Evolutionary conservation across 1,284 basidiomycete species (phyloP).

Genomic region (Trichosporon sp.): DNA sequence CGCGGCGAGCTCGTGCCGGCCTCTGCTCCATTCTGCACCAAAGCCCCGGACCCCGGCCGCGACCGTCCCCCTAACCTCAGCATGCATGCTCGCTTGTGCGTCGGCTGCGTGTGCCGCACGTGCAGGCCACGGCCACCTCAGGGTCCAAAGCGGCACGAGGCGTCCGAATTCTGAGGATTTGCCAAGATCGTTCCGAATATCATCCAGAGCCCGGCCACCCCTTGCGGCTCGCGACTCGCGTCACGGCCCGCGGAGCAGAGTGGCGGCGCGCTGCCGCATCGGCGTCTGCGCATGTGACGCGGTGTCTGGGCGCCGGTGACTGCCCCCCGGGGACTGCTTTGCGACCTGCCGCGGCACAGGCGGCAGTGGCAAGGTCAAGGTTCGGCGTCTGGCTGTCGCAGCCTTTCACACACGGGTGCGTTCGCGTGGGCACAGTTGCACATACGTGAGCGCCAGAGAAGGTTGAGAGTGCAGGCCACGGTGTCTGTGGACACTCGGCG

Average conservation of each 20-base stretch:
- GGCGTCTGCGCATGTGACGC: background rate
- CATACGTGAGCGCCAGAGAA: background rate
- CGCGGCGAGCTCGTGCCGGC: too few relatives aligned
- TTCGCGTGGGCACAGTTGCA: too few relatives aligned
- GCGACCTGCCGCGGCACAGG: background rate
- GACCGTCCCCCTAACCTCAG: too few relatives aligned
- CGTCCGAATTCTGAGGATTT: background rate
- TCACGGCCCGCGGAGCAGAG: background rate
- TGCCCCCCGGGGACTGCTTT: background rate
- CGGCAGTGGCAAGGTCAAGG: background rate
- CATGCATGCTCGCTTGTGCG: too few relatives aligned
- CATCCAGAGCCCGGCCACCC: background rate
- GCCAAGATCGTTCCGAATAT: background rate
- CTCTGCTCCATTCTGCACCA: too few relatives aligned
- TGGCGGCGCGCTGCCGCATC: background rate
- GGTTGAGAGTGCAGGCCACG: too few relatives aligned
- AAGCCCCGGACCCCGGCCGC: too few relatives aligned
- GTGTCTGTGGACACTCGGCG: too few relatives aligned
- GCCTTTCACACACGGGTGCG: too few relatives aligned
- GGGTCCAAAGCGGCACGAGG: background rate
- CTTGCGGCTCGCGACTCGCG: background rate
- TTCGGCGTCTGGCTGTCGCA: background rate
- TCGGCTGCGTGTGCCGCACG: background rate
- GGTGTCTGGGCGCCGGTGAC: background rate
- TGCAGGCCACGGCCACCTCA: background rate